A percentile compares a stretch with the other conserved stretches of the same genome.
Conservation (phyloP, 805 yeast genomes). For the Cyberlindnera amylophila region DNA sequence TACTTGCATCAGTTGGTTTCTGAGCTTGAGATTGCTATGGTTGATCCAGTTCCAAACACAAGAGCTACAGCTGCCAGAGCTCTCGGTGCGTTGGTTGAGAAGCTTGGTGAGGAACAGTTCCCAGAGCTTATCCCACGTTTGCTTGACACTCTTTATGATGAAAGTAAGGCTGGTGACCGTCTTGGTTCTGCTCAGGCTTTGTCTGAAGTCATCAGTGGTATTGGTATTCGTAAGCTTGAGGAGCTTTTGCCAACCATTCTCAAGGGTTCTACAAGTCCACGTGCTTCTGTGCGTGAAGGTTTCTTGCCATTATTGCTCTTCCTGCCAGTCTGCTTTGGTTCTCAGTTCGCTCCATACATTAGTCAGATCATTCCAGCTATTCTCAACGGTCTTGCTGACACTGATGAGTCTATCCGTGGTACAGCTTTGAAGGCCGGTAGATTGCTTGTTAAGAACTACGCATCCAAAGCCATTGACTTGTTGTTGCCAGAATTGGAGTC, state of each 20-base stretch:
- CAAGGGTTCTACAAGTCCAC: conserved; percentile 61
- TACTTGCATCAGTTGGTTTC: conserved; percentile 73
- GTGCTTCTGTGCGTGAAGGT: conserved; percentile 80
- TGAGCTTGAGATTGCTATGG: conserved; percentile 91
- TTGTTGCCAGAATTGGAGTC: conserved; percentile 89
- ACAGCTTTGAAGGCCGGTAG: conserved; percentile 91
- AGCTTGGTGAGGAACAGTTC: conserved; percentile 93
- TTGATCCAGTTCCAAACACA: conserved; percentile 96
- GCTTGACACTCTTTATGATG: conserved; percentile 72
- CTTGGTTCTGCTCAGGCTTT: conserved; percentile 97
- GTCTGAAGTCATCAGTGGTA: conserved; percentile 88
- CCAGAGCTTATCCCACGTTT: conserved; percentile 85
- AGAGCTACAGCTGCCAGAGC: conserved; percentile 98
- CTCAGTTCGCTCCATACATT: conserved; percentile 86
- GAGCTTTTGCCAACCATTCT: conserved; percentile 82
- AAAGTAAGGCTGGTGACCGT: conserved; percentile 79
- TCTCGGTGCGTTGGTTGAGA: conserved; percentile 91
- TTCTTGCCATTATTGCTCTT: conserved; percentile 85
- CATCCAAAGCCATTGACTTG: conserved; percentile 87
- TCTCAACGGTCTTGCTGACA: conserved; percentile 85
- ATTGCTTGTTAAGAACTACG: conserved; percentile 84
- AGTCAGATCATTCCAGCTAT: conserved; percentile 86
- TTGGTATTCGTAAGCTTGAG: conserved; percentile 84
- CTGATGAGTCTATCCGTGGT: conserved; percentile 81
- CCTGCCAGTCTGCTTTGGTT: conserved; percentile 91